Evolutionary conservation across 2,329 filamentous ascomycete genomes (phyloP).

Genomic region (Colletotrichum simmondsii): DNA sequence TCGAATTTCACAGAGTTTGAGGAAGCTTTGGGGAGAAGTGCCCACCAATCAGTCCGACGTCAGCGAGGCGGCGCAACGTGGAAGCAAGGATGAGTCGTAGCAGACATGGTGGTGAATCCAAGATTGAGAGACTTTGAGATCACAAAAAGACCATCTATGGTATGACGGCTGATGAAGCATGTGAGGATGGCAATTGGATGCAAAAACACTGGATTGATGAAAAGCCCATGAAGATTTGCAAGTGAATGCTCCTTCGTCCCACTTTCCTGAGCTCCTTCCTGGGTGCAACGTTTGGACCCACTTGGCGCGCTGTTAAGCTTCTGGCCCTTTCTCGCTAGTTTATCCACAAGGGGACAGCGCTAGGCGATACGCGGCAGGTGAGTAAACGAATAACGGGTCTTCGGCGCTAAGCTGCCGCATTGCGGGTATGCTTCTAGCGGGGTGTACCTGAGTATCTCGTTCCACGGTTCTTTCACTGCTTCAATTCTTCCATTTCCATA

Average conservation of each 20-base stretch:
- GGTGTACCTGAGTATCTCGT: no score
- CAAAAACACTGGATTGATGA: not conserved
- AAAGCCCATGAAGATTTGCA: not conserved
- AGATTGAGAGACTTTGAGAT: not conserved
- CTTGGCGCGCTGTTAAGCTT: not conserved
- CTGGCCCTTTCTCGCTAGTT: not conserved
- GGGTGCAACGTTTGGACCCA: not conserved
- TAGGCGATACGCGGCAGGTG: not conserved
- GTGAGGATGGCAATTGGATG: not conserved
- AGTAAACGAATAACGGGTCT: not conserved
- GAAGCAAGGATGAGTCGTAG: not conserved
- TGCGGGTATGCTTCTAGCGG: not conserved
- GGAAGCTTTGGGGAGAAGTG: slow-evolving; percentile 1
- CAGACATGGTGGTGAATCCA: not conserved
- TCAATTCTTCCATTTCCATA: no score
- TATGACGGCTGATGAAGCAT: no score
- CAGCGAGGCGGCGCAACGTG: not conserved
- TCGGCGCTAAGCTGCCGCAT: not conserved
- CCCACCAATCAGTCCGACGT: not conserved
- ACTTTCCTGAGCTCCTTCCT: not conserved
- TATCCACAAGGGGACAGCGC: not conserved
- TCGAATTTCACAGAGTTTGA: not conserved
- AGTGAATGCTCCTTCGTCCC: not conserved
- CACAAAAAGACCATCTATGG: not conserved
- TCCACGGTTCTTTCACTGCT: no score